phyloP scores from a whole-genome alignment of 169 alveolate species.

The Babesia ovata region DNA sequence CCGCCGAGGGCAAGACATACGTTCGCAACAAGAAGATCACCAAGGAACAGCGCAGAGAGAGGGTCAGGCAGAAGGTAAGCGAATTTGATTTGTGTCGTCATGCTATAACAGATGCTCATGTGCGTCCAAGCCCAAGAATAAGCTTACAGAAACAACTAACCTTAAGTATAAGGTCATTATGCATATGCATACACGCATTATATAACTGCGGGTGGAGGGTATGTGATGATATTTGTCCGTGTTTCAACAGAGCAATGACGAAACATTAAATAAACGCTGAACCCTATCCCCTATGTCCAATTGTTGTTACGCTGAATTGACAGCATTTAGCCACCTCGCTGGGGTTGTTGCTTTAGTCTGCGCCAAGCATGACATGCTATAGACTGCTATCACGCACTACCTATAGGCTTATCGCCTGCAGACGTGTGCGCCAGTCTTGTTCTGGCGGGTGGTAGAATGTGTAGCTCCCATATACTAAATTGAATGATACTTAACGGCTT shows the following conservation, averaged over 20 bases:
- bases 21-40: constrained; percentile 88
- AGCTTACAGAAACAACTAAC: neutral
- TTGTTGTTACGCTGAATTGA: no score
- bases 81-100: constrained; percentile 51
- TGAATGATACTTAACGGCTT: no score
- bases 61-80: constrained; percentile 91
- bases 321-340: no score
- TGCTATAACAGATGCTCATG: constrained; percentile 36
- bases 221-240: constrained; percentile 51
- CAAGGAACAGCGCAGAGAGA: constrained; percentile 91
- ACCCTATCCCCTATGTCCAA: constrained; percentile 7
- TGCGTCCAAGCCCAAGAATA: constrained; percentile 17
- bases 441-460: no score
- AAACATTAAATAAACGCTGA: constrained; percentile 22
- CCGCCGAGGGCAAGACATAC: constrained; percentile 89
- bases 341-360: no score
- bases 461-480: no score
- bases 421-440: no score
- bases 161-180: constrained; percentile 5
- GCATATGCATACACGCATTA: neutral
- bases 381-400: no score
- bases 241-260: constrained; percentile 55
- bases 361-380: no score
- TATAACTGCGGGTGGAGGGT: constrained; percentile 1
- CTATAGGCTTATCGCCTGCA: no score